Evolutionary conservation across 352 stramenopile species (phyloP), one percentile per base, ranked within the genome.

Genomic region (Globisporangium paroecandrum): DNA sequence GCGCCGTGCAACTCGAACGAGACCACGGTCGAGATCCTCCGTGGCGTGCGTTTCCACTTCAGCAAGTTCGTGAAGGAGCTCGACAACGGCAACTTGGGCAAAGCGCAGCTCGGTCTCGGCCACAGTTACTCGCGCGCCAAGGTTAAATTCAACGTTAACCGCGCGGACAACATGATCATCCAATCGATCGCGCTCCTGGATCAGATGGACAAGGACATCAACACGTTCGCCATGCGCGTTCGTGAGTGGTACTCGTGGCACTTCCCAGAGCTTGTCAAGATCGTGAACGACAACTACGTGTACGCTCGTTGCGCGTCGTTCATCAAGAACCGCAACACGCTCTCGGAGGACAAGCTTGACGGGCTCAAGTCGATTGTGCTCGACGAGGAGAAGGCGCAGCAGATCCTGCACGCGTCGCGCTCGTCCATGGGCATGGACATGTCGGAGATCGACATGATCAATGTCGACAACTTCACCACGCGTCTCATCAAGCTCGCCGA

Each of bases 121-220:
- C 98, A 99, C 92, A 97, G 85, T 56, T 99, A 99, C 86, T 99
- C 98, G 68, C 93, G 98, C 79, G 95, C 89, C 65, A 99, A 99
- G 88, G 89, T 97, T 59, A 99, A 99, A 90, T 99, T 99, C 82
- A 99, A 99, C 83, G 98, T 99, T 61, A 99, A 98, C 78, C 89
- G 97, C 53, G 96, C 95, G 22, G 98, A 99, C 79, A 99, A 99
- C 82, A 99, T 99, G 98, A 99, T 99, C 78, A 99, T 99, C 80
- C 98, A 99, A 83, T 95, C 91, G 41, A 99, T 99, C 77, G 97
- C 93, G 68, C 85, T 99, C 25, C 84, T 99, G 15, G 98, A 99
- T 87, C 97, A 99, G 72, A 90, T 99, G 87, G 98, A 99, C 87
- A 99, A 99, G 89, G 98, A 99, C 83, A 92, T 99, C 61, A 99